These are phyloP conservation scores for Cryptosporidium xiaoi DNA, from an alignment of 169 alveolate genomes.

Conservation along the genomic window DNA sequence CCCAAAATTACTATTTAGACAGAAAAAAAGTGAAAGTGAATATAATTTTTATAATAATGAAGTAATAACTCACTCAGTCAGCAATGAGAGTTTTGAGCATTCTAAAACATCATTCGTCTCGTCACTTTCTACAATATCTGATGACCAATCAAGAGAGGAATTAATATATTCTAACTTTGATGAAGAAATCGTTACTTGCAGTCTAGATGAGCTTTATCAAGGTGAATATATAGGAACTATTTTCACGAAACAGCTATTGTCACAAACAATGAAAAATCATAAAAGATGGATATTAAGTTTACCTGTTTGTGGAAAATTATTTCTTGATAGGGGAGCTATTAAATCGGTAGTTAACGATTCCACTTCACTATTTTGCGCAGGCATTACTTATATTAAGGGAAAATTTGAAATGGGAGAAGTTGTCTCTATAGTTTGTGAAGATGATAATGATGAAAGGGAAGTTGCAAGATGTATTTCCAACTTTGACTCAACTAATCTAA, in stretches of 20 bases:
- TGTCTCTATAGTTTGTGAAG: slow-evolving; percentile 42
- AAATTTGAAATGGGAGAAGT: slow-evolving; percentile 61
- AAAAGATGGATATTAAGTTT: slow-evolving; percentile 73
- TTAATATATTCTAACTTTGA: background rate
- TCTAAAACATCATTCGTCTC: background rate
- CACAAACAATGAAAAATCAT: slow-evolving; percentile 55
- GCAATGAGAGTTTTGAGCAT: slow-evolving; percentile 5
- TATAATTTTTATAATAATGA: slow-evolving; percentile 8
- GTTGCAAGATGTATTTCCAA: slow-evolving; percentile 64
- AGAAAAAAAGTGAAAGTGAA: background rate
- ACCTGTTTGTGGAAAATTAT: slow-evolving; percentile 52
- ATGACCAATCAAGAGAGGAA: slow-evolving; percentile 8
- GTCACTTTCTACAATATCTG: slow-evolving; percentile 19
- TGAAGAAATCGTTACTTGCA: slow-evolving; percentile 39
- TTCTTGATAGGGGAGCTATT: slow-evolving; percentile 53
- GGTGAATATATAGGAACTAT: slow-evolving; percentile 69
- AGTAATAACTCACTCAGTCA: background rate
- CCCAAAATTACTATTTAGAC: background rate
- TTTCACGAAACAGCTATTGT: slow-evolving; percentile 23
- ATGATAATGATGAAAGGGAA: slow-evolving; percentile 53
- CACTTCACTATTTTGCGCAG: slow-evolving; percentile 55
- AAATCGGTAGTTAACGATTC: slow-evolving; percentile 43
- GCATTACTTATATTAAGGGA: slow-evolving; percentile 37
- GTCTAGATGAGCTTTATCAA: slow-evolving; percentile 47
- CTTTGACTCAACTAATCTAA: slow-evolving; percentile 18